Evolutionary conservation across 1,139 yeast species (phyloP), one percentile per base, ranked within the genome.

Genomic region (Arxiozyma telluris): DNA sequence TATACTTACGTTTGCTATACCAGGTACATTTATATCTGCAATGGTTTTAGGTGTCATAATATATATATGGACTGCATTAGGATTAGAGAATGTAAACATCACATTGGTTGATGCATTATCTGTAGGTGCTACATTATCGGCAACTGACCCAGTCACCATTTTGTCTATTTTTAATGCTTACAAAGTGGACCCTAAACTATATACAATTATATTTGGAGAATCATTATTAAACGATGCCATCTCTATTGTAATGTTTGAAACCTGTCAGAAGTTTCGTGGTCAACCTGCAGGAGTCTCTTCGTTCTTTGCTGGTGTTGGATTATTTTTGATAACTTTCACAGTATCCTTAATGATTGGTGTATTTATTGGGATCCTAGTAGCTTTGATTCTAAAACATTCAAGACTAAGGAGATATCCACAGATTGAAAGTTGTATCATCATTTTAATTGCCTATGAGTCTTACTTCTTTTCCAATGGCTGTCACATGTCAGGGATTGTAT

Each of bases 401-500:
- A 96, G 90, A 64, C 84, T 94, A 50, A 78, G 98, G 71, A 76
- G 98, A 61, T 89, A 87, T 69, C 98, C 98, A 17, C 96, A 91
- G 68, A 89, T 93, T 63, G 99, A 94, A 74, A 88, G 97, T 22
- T 93, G 98, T 69, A 71, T 94, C 58, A 96, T 94, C 27, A 74
- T 93, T 51, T 73, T 94, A 59, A 85, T 91, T 69, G 97, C 98
- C 9, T 94, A 94, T 68, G 96, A 91, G 62, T 88, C 98, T 0
- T 94, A 94, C 69, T 94, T 94, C 75, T 93, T 94, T 71, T 91
- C 98, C 50, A 94, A 93, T 67, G 99, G 98, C 47, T 94, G 98
- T 62, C 98, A 94, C 69, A 93, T 93, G 98, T 90, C 97, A 7
- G 99, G 99, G 50, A 94, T 93, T 63, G 99, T 94, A 8, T 89